Percentiles rank a stretch among this genome's conserved stretches.
These are phyloP conservation scores for Ophiocordyceps sinensis DNA, from an alignment of 2,329 filamentous ascomycete species.

Conservation along the genomic window DNA sequence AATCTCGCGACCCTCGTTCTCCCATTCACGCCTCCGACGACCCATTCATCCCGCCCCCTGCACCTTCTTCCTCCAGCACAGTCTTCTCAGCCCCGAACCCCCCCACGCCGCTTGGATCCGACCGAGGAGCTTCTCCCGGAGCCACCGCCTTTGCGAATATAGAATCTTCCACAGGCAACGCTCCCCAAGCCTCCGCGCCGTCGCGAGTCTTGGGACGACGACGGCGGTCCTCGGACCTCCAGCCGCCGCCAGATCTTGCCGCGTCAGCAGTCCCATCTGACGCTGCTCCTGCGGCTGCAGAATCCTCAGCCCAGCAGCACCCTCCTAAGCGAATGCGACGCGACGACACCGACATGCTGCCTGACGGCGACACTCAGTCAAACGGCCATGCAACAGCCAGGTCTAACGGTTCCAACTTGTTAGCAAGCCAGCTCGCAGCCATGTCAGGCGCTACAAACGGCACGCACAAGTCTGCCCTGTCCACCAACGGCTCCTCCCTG, in stretches of 20 bases:
- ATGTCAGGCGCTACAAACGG: constrained; percentile 27
- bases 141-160: constrained; percentile 23
- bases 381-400: constrained; percentile 36
- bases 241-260: constrained; percentile 17
- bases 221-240: constrained; percentile 29
- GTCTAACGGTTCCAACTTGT: constrained; percentile 27
- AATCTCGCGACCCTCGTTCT: constrained; percentile 18
- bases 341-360: constrained; percentile 43
- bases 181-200: constrained; percentile 10
- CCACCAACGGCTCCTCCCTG: constrained; percentile 40
- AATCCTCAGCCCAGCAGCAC: constrained; percentile 4
- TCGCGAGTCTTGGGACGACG: constrained; percentile 39
- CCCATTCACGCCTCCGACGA: constrained; percentile 41
- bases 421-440: constrained; percentile 8
- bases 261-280: constrained; percentile 9
- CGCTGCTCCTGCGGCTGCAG: constrained; percentile 5
- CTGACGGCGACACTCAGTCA: constrained; percentile 39
- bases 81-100: constrained; percentile 25
- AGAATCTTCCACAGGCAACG: constrained; percentile 20
- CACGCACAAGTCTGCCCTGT: constrained; percentile 26
- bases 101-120: constrained; percentile 8
- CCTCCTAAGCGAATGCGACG: constrained; percentile 41
- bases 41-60: constrained; percentile 42
- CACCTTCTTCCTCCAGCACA: constrained; percentile 32
- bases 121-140: constrained; percentile 10